Evolutionary conservation across 2,329 filamentous ascomycete genomes (phyloP), one percentile per base, ranked within the genome.

Genomic region (Colletotrichum spaethianum): DNA sequence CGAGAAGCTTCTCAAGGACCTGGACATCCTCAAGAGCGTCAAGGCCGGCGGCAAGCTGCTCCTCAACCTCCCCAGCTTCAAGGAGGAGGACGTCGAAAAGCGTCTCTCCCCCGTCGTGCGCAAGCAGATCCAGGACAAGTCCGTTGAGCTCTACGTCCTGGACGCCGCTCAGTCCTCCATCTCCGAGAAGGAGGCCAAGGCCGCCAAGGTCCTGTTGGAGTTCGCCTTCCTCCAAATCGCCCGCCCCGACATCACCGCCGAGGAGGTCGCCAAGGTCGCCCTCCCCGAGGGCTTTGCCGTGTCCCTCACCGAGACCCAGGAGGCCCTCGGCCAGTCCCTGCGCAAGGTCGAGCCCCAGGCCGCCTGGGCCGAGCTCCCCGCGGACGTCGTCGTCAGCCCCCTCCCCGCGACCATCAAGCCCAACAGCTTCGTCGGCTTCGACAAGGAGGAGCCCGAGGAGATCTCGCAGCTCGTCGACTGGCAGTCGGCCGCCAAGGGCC

Each of bases 11-110:
- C 86, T 99, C 20, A 91, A 93, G 75, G 91, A 94, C 31, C 87
- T 98, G 67, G 91, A 96, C 75, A 85, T 97, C 28, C 80, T 95
- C 44, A 88, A 91, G 74, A 91, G 89, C 62, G 85, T 96, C 74
- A 94, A 93, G 83, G 78, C 88, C 50, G 90, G 90, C 64, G 93
- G 93, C 66, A 92, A 91, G 74, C 82, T 98, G 55, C 88, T 98
- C 67, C 79, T 98, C 52, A 93, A 92, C 78, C 88, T 96, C 31
- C 88, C 94, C 36, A 92, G 91, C 76, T 90, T 94, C 81, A 98
- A 97, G 84, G 90, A 94, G 63, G 96, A 97, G 55, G 95, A 98
- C 44, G 81, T 95, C 8, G 96, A 98, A 85, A 97, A 97, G 89
- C 92, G 93, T 77, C 86, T 99, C 7, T 90, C 94, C 2, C 86